These are phyloP conservation scores for Yamadazyma atmosphaerica DNA, from an alignment of 1,139 yeast species.

Conservation along the genomic window DNA sequence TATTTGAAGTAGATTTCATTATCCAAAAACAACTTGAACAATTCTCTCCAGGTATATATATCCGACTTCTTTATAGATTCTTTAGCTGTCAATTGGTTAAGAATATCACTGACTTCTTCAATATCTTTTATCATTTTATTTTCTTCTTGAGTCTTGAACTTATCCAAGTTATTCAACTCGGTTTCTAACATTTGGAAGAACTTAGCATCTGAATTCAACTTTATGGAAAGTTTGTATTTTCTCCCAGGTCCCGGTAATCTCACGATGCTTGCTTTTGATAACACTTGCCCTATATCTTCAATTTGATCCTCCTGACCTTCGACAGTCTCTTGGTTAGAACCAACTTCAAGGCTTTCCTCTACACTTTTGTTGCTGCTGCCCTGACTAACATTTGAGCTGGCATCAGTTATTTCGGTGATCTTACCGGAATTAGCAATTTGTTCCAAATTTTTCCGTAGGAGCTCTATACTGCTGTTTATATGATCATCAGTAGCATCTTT, in stretches of 20 bases:
- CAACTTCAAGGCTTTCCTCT: background rate
- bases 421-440: slow-evolving; percentile 20
- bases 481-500: slow-evolving; percentile 37
- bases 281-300: slow-evolving; percentile 1
- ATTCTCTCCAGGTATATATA: slow-evolving; percentile 69
- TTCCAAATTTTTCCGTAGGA: slow-evolving; percentile 34
- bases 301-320: background rate
- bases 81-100: slow-evolving; percentile 36
- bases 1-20: slow-evolving; percentile 64
- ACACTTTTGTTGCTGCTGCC: background rate
- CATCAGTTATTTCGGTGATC: background rate
- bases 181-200: slow-evolving; percentile 60
- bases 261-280: slow-evolving; percentile 13
- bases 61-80: slow-evolving; percentile 45
- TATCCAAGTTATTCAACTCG: slow-evolving; percentile 53
- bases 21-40: slow-evolving; percentile 64
- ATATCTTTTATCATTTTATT: slow-evolving; percentile 43
- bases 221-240: slow-evolving; percentile 34
- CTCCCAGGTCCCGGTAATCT: slow-evolving; percentile 3
- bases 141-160: slow-evolving; percentile 47
- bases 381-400: background rate
- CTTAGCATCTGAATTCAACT: slow-evolving; percentile 44
- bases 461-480: slow-evolving; percentile 32
- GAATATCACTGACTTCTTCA: slow-evolving; percentile 37
- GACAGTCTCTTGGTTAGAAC: background rate